Evolutionary conservation across 1,284 basidiomycete species (phyloP), one percentile per base, ranked within the genome.

Genomic region (Polyporus tsugae): DNA sequence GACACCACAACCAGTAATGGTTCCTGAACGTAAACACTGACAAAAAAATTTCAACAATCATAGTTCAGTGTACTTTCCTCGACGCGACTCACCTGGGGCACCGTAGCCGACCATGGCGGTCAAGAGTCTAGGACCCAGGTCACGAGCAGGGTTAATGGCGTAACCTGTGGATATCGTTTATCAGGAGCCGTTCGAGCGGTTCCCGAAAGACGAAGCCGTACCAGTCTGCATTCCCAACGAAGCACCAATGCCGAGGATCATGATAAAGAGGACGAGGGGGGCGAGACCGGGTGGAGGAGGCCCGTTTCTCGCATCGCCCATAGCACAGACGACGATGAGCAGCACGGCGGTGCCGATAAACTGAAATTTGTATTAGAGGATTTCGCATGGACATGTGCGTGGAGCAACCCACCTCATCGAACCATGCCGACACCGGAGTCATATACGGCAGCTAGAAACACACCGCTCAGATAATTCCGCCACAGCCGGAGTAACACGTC

Each of bases 1-100:
- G 87, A 72, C 89, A 90, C 93, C 93, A 94, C 17, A 93, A 69
- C 91, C 91, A 95, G 75, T 93, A 95, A 70, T 91, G 90, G 73
- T 82, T 72, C 67, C 85, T 80, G 72, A 81, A 86, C 36, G 81
- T 75, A 74, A 85, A 86, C 6, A 86, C 85, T 84, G 29, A 60
- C 52, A 53, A 22, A 39, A 6, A 63, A 6, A 17, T n/a, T 42
- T 62, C 29, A 66, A n/a, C 61, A 44, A 17, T 35, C 29, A 22
- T 60, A 25, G 13, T 5, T 33, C 55, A 39, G 13, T 9, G 19
- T 11, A 29, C 58, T n/a, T 0, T 33, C 55, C 33, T 62, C 22
- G 52, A 36, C 25, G 49, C 35, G 53, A 53, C 77, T 42, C 69
- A 83, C 83, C 84, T 68, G 80, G 81, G 39, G 44, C 76, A 17